Evolutionary conservation across 2,329 filamentous ascomycete species (phyloP), one percentile per base, ranked within the genome.

Genomic region (Penicillium sp.): DNA sequence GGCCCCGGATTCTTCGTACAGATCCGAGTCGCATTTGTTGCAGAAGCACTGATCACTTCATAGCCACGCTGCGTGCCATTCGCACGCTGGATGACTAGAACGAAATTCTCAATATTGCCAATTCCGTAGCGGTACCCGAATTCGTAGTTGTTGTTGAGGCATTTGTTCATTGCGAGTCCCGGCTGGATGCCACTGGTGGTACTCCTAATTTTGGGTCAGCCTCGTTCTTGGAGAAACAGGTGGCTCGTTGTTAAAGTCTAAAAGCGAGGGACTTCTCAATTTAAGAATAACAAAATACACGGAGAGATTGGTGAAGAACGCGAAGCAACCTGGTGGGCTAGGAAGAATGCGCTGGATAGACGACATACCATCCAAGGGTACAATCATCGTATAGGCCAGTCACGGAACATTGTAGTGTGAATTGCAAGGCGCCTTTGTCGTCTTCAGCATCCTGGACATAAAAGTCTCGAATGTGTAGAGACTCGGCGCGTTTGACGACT

Each of bases 51-150:
- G 6, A 63, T 28, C 3, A 60, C 55, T 17, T 53, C 47, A 20
- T 57, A 60, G 1, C 34, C 58, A 1, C 37, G 49, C 47, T 49
- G 43, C 2, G 54, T 31, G 6, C 38, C 51, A 39, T 55, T 53
- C 1, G 55, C 47, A n/a, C 38, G 51, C 20, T 45, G 55, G 38
- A 61, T 22, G 38, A 57, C 59, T 7, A 64, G 22, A 4, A 42
- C 34, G 15, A 64, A 64, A 11, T 41, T 31, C 53, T 64, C 60
- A 14, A 64, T 60, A 47, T 62, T 53, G 5, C 59, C 56, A 31
- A 64, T 45, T 1, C 62, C 60, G 25, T 64, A 64, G 17, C 62
- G 62, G 50, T 62, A 60, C n/a, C 57, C 60, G 43, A 64, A 64
- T 34, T 58, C 39, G n/a, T 56, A 62, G 2, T 54, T 34, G 15